A percentile compares a stretch with the other conserved stretches of the same genome.
Conservation (phyloP, 106 monocot genomes). For the Dioscorea zingiberensis region DNA sequence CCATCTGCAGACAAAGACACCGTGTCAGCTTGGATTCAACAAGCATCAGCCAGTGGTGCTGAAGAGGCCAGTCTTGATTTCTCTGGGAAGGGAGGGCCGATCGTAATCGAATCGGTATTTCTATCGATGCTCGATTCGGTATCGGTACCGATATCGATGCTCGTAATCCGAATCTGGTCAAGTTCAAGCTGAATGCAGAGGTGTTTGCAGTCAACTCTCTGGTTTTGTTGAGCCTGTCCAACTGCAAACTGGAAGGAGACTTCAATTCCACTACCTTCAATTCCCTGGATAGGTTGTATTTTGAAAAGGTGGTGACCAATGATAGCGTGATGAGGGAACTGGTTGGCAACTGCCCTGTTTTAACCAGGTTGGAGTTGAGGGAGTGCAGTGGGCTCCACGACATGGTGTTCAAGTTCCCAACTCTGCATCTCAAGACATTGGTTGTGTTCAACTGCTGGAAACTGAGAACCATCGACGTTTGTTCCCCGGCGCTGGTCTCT, state of each 20-base stretch:
- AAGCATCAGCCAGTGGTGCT: background rate
- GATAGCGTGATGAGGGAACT: background rate
- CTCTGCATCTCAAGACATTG: constrained; percentile 2
- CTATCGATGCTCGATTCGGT: too few species aligned
- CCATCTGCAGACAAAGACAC: background rate
- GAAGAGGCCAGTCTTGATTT: background rate
- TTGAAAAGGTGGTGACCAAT: constrained; percentile 1
- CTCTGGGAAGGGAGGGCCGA: background rate
- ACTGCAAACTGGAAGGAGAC: background rate
- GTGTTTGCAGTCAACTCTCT: background rate
- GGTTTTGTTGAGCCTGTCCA: background rate
- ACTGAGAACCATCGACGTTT: constrained; percentile 1
- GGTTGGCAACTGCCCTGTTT: background rate
- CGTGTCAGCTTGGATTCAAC: background rate
- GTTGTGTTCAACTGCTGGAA: constrained; percentile 1
- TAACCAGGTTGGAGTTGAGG: background rate
- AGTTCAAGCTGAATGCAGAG: background rate
- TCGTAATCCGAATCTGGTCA: background rate
- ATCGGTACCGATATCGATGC: too few species aligned
- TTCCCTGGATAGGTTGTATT: constrained; percentile 1
- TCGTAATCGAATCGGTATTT: too few species aligned
- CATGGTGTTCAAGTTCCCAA: background rate
- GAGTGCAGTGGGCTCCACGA: background rate
- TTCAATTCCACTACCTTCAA: background rate
- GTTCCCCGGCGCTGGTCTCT: constrained; percentile 1